Conservation (phyloP, 495 filamentous ascomycete species). For the Daldinia concentrica region DNA sequence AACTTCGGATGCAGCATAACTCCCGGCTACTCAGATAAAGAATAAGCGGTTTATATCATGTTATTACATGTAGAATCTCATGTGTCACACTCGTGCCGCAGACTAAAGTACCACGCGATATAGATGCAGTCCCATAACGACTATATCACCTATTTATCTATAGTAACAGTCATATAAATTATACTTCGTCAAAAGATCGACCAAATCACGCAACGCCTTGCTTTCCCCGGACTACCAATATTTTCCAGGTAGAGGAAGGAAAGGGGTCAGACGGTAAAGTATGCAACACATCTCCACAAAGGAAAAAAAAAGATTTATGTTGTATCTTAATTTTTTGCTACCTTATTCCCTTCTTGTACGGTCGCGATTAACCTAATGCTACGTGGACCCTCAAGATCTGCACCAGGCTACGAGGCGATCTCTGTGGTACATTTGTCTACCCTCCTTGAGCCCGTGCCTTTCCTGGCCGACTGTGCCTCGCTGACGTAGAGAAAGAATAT, state of each 20-base stretch:
- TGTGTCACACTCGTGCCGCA: conserved; percentile 8
- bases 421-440: conserved; percentile 30
- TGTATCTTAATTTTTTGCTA: conserved; percentile 24
- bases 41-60: conserved; percentile 17
- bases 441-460: conserved; percentile 8
- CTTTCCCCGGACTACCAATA: conserved; percentile 32
- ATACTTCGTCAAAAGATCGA: conserved; percentile 20
- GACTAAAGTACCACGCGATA: conserved; percentile 11
- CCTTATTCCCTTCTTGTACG: conserved; percentile 20
- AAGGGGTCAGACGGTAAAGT: conserved; percentile 21
- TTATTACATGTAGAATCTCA: conserved; percentile 13
- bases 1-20: conserved; percentile 26
- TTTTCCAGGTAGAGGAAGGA: conserved; percentile 11
- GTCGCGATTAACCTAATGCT: conserved; percentile 22
- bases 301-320: not conserved
- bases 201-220: conserved; percentile 35
- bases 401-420: conserved; percentile 36
- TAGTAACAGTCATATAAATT: conserved; percentile 30
- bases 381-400: conserved; percentile 36
- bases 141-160: conserved; percentile 34
- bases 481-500: conserved; percentile 8
- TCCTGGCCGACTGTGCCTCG: not conserved
- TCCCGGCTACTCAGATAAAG: conserved; percentile 14
- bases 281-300: conserved; percentile 18
- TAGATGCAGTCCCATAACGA: conserved; percentile 13